phyloP scores from a whole-genome alignment of 2,329 filamentous ascomycete genomes.

The Fusarium sterilihyphosum region DNA sequence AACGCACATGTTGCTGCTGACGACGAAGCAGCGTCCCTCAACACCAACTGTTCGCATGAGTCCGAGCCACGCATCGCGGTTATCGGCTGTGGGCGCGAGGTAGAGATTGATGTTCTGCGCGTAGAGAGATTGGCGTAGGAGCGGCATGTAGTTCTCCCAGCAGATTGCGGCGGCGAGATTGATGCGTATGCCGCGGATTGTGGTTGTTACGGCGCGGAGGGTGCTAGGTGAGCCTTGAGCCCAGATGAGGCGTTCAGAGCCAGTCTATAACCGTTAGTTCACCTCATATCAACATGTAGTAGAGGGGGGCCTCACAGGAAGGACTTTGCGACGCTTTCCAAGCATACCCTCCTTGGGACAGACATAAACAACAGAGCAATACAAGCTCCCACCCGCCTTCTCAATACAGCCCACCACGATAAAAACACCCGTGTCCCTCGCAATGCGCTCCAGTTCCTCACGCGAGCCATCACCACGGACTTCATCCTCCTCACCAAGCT shows the following conservation, averaged over 20 bases:
- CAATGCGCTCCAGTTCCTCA: constrained; percentile 80
- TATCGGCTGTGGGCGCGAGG: constrained; percentile 89
- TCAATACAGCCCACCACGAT: constrained; percentile 84
- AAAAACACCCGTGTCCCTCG: constrained; percentile 82
- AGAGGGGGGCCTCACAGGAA: constrained; percentile 70
- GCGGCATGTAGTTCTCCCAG: constrained; percentile 97
- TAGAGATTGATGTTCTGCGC: constrained; percentile 92
- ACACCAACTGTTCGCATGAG: constrained; percentile 84
- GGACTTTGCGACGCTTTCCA: constrained; percentile 91
- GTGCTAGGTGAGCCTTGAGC: constrained; percentile 84
- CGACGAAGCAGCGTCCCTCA: constrained; percentile 86
- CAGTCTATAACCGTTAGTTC: constrained; percentile 63
- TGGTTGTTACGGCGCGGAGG: constrained; percentile 80
- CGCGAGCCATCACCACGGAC: constrained; percentile 70
- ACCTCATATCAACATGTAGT: not conserved
- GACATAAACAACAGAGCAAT: constrained; percentile 85
- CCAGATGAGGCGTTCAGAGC: constrained; percentile 85
- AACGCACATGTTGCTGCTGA: constrained; percentile 87
- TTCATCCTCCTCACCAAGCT: constrained; percentile 54
- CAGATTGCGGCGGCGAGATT: constrained; percentile 90
- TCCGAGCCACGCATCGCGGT: constrained; percentile 81
- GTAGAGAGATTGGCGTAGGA: constrained; percentile 85
- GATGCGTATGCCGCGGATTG: constrained; percentile 80
- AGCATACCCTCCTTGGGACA: constrained; percentile 77
- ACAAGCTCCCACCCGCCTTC: constrained; percentile 81